Evolutionary conservation across 2,329 filamentous ascomycete genomes (phyloP).

Genomic region (Colletotrichum scovillei): DNA sequence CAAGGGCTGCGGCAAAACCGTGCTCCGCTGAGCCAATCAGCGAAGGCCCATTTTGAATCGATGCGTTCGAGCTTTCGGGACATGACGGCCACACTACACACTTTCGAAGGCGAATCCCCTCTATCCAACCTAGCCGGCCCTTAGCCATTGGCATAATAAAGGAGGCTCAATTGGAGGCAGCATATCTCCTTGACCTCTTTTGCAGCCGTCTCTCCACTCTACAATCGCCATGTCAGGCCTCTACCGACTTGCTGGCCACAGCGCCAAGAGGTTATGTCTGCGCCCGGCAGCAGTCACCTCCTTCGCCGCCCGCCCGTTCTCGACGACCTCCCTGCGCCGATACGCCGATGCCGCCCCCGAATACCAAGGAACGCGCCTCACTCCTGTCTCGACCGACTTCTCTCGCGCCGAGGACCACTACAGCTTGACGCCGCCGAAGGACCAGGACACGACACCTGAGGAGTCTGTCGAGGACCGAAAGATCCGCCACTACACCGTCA

Average conservation of each 20-base stretch:
- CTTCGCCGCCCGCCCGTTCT: slow-evolving; percentile 68
- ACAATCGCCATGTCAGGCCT: slow-evolving; percentile 74
- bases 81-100: slow-evolving; percentile 36
- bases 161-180: slow-evolving; percentile 38
- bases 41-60: slow-evolving; percentile 12
- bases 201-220: slow-evolving; percentile 43
- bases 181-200: slow-evolving; percentile 39
- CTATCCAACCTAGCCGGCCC: slow-evolving; percentile 34
- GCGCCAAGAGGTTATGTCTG: slow-evolving; percentile 75
- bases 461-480: slow-evolving; percentile 74
- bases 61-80: slow-evolving; percentile 34
- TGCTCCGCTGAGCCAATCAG: slow-evolving; percentile 33
- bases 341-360: slow-evolving; percentile 66
- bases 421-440: slow-evolving; percentile 55
- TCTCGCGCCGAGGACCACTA: slow-evolving; percentile 60
- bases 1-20: slow-evolving; percentile 18
- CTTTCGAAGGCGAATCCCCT: slow-evolving; percentile 35
- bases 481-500: slow-evolving; percentile 98
- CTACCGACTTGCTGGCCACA: slow-evolving; percentile 77
- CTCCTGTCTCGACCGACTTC: slow-evolving; percentile 75
- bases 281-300: slow-evolving; percentile 51
- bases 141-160: slow-evolving; percentile 35
- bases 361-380: slow-evolving; percentile 69
- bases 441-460: slow-evolving; percentile 57
- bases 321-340: slow-evolving; percentile 71